Base-by-base conservation (phyloP, 2,329 filamentous ascomycete species). In the Alternaria longipes region DNA sequence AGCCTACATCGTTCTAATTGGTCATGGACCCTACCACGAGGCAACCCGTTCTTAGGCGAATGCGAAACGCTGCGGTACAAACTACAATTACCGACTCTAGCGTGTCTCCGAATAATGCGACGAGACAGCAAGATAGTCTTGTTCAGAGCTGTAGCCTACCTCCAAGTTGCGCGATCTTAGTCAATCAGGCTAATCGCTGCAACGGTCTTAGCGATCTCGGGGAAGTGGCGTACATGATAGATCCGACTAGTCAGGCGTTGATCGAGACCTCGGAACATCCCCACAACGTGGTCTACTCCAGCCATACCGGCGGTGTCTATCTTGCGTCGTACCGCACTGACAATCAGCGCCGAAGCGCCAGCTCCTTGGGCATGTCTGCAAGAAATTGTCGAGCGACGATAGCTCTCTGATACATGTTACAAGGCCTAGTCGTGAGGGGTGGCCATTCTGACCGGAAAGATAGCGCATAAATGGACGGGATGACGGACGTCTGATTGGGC, bases 371-470 rank as follows among this genome's bases (percentile, higher is more conserved):
- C 46, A 18, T 24, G 46, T 50, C 28, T 22, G 26, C 20, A 45
- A 22, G n/a, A 24, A 45, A 46, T 47, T 51, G 51, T 49, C 53
- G 50, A 47, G 20, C 51, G 55, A 30, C 34, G 34, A 20, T 40
- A 18, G 40, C 5, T 46, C 42, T 12, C 34, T 34, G 54, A 46
- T 20, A 44, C 34, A 38, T 41, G 44, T 54, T 41, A 55, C 46
- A 24, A 44, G 58, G 45, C 46, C 40, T 20, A 28, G 54, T 62
- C 56, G 64, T 42, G 53, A 60, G 52, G 47, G 46, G 36, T 28
- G 57, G 53, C 61, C 60, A 62, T 60, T 52, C 60, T 66, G 54
- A 65, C 64, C 62, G 56, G 49, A 60, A n/a, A 41, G 50, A 50
- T 38, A 50, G 46, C 46, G 32, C 34, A 38, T 34, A 20, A 46